Base-by-base conservation (phyloP, 176 grass and related monocot genomes). In the Thinopyrum elongatum region DNA sequence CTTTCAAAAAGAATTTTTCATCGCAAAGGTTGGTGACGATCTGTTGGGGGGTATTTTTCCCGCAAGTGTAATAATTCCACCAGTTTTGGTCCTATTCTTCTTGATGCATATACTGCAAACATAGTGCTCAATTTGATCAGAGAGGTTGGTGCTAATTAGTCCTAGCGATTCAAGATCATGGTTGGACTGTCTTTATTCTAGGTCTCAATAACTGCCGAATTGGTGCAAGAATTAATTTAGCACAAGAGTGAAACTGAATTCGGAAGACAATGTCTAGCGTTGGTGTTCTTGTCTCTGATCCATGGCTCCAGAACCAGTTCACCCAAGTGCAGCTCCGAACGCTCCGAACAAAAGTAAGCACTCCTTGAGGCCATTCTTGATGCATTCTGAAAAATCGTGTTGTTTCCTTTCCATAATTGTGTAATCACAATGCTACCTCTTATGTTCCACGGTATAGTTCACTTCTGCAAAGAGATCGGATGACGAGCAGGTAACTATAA, bases 301-400 rank as follows among this genome's bases (percentile, higher is more conserved):
- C 90, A 22, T 92, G 69, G 86, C 87, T 98, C 42, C 96, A 98
- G 84, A 94, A 88, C 88, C 96, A 98, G 77, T 98, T 98, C 82
- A 98, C 96, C n/a, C 96, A 98, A 71, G 96, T 98, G 58, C 93
- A 98, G 88, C 90, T 98, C 39, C 93, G 96, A 80, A 84, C 88
- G 11, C 91, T 98, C 19, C 92, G 91, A 91, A 82, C 90, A 36
- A 98, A 94, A 87, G 96, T 98, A 91, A 89, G 34, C 70, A 73
- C 15, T 21, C 4, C 4, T 4, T 19, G 28, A 22, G 14, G 39
- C 5, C 47, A 82, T 8, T 82, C 84, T 17, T 41, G 47, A 57
- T 46, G 6, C 34, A 15, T 47, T 14, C 39, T 39, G 15, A 23
- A 82, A 82, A 13, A 12, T 64, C 69, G 4, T 26, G n/a, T 51